Evolutionary conservation across 495 filamentous ascomycete genomes (phyloP).

Genomic region (Pseudoneurospora amorphoporcata): DNA sequence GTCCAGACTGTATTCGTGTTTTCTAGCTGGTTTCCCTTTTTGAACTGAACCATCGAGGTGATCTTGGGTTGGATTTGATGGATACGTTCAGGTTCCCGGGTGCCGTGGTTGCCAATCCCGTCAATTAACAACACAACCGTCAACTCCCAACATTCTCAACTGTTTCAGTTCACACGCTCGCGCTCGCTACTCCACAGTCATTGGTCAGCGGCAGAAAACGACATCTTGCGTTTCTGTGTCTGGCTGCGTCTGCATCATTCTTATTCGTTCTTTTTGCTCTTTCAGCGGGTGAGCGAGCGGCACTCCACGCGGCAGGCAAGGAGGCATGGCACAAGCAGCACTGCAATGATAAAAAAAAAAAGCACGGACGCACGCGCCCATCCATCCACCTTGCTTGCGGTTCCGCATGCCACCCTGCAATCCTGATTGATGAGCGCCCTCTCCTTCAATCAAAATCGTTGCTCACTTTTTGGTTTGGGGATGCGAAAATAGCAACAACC

Average conservation of each 20-base stretch:
- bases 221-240: neutral
- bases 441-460: neutral
- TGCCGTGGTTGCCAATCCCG: neutral
- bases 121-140: neutral
- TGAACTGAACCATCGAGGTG: neutral
- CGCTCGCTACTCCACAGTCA: neutral
- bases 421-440: neutral
- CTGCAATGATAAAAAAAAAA: neutral
- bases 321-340: neutral
- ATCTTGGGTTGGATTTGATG: neutral
- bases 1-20: neutral
- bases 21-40: neutral
- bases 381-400: neutral
- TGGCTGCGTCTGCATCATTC: neutral
- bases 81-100: neutral
- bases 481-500: neutral
- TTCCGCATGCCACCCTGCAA: neutral
- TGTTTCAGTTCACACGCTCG: neutral
- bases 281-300: neutral
- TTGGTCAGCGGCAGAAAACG: neutral
- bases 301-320: neutral
- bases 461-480: neutral
- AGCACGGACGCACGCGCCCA: neutral
- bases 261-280: neutral
- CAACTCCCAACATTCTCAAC: neutral